A percentile compares a stretch with the other conserved stretches of the same genome.
These are phyloP conservation scores for Thelonectria olida DNA, from an alignment of 2,329 filamentous ascomycete genomes.

Conservation along the genomic window DNA sequence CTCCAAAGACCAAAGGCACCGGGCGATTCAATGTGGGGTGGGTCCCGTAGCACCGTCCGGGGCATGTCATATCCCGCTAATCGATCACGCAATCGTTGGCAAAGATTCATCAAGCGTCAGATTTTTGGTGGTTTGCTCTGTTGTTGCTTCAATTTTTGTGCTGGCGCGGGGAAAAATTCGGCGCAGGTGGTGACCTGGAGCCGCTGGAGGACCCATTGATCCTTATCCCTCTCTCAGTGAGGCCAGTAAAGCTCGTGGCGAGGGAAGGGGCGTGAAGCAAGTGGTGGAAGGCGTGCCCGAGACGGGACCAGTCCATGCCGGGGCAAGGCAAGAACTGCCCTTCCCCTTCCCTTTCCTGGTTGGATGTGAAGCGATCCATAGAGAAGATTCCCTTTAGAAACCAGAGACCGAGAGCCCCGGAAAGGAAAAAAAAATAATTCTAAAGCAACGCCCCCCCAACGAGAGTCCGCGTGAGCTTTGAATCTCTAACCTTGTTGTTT, in stretches of 20 bases:
- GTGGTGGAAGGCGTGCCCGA: slow-evolving; percentile 20
- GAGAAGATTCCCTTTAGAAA: slow-evolving; percentile 41
- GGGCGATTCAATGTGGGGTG: slow-evolving; percentile 19
- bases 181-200: slow-evolving; percentile 6
- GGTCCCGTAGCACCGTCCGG: slow-evolving; percentile 39
- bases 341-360: slow-evolving; percentile 12
- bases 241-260: too few species aligned
- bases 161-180: slow-evolving; percentile 42
- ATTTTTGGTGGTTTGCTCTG: slow-evolving; percentile 21
- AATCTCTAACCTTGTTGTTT: slow-evolving; percentile 19
- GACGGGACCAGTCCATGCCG: slow-evolving; percentile 14
- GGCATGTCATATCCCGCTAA: slow-evolving; percentile 42
- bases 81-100: slow-evolving; percentile 44
- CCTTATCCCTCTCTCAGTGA: too few species aligned
- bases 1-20: not conserved
- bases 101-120: slow-evolving; percentile 42
- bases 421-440: slow-evolving; percentile 24
- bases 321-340: slow-evolving; percentile 15
- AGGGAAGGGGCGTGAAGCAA: not conserved
- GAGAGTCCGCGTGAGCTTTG: slow-evolving; percentile 37
- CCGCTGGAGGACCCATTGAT: slow-evolving; percentile 8
- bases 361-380: slow-evolving; percentile 36
- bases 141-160: slow-evolving; percentile 16
- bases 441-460: slow-evolving; percentile 31
- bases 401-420: slow-evolving; percentile 26